A percentile compares a stretch with the other conserved stretches of the same genome.
These are phyloP conservation scores for Exophiala oligosperma DNA, from an alignment of 2,329 filamentous ascomycete genomes.

Conservation along the genomic window DNA sequence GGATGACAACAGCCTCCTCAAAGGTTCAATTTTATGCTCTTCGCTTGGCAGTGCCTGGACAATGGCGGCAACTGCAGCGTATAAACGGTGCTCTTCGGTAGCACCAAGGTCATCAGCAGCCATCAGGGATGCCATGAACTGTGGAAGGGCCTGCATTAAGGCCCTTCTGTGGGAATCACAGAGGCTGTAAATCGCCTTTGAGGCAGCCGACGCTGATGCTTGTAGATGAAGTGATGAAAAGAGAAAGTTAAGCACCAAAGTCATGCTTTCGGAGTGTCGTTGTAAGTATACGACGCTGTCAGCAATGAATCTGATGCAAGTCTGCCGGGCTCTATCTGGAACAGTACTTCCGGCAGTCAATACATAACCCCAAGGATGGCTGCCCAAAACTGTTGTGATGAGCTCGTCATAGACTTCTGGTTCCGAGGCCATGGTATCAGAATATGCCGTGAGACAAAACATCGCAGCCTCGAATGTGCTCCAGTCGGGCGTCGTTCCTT, in stretches of 20 bases:
- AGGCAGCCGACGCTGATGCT: constrained; percentile 43
- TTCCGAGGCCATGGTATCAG: constrained; percentile 47
- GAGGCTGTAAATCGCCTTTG: constrained; percentile 44
- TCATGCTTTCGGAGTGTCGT: constrained; percentile 41
- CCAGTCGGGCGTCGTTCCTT: constrained; percentile 40
- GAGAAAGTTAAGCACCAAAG: constrained; percentile 44
- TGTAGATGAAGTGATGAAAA: constrained; percentile 45
- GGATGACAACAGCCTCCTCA: constrained; percentile 40
- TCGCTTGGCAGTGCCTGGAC: constrained; percentile 43
- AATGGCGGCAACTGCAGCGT: constrained; percentile 47
- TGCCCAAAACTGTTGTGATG: constrained; percentile 42
- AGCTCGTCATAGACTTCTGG: constrained; percentile 42
- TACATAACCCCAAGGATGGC: constrained; percentile 33
- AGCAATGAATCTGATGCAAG: constrained; percentile 44
- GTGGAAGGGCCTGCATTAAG: constrained; percentile 43
- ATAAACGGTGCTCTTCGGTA: constrained; percentile 32
- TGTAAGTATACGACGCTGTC: constrained; percentile 47
- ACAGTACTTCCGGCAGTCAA: constrained; percentile 35
- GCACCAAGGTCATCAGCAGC: constrained; percentile 21
- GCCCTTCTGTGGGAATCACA: constrained; percentile 45
- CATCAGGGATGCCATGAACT: constrained; percentile 43
- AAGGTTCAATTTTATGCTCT: constrained; percentile 39
- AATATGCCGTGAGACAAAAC: constrained; percentile 46
- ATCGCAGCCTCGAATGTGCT: constrained; percentile 45
- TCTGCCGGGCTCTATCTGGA: constrained; percentile 40